phyloP scores from a whole-genome alignment of 148 eudicot species.

The Rhododendron mucronatum region DNA sequence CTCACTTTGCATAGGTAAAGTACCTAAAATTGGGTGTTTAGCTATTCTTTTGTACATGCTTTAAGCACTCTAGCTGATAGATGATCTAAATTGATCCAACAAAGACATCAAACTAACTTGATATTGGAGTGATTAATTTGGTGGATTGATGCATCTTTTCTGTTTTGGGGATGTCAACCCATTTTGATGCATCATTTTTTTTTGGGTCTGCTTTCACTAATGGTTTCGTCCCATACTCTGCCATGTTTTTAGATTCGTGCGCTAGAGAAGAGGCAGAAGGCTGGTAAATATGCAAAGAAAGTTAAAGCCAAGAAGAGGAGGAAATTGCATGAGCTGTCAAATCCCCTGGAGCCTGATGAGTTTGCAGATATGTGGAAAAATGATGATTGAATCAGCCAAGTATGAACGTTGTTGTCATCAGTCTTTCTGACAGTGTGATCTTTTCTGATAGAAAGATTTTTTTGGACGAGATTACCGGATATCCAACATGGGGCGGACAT shows the following conservation, averaged over 20 bases:
- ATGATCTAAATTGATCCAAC: background rate
- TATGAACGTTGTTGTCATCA: background rate
- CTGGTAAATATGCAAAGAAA: conserved; percentile 87
- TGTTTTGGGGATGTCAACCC: background rate
- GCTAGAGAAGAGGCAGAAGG: conserved; percentile 72
- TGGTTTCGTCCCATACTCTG: background rate
- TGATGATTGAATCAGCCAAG: conserved; percentile 18
- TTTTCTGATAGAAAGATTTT: background rate
- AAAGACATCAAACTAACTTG: background rate
- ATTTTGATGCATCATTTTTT: background rate
- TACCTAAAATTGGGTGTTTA: no score
- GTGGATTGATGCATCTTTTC: background rate
- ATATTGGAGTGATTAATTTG: background rate
- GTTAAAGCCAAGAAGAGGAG: conserved; percentile 90
- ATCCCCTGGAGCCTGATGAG: conserved; percentile 82
- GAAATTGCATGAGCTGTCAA: conserved; percentile 67
- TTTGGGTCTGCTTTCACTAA: background rate
- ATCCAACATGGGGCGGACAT: background rate
- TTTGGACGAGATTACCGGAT: background rate
- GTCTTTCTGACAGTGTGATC: background rate
- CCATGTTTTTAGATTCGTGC: conserved; percentile 56
- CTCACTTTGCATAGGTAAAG: no score
- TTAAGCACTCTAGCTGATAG: background rate
- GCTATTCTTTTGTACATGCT: no score
- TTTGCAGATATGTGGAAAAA: conserved; percentile 94